A percentile compares a stretch with the other conserved stretches of the same genome.
Evolutionary conservation across 192 early-diverging fungal species (phyloP).

Genomic region (Physocladia obscura): DNA sequence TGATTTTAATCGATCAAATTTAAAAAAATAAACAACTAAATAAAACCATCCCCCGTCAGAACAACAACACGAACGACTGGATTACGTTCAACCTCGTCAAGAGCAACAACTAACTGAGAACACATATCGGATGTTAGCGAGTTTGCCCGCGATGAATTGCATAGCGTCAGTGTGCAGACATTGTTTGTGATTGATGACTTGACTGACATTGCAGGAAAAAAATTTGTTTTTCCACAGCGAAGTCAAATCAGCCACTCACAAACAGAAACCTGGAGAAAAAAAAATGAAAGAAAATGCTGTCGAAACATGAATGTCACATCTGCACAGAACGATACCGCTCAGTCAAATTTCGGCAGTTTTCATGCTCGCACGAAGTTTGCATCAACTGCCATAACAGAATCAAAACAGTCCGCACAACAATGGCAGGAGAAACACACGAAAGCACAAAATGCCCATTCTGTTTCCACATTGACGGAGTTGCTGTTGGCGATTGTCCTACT

Average conservation of each 20-base stretch:
- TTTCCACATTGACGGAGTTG: not conserved
- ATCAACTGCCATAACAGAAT: not conserved
- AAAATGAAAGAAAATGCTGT: no score
- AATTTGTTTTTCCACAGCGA: no score
- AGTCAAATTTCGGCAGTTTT: no score
- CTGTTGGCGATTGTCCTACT: conserved; percentile 4
- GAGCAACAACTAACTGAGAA: conserved; percentile 33
- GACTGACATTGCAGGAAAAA: not conserved
- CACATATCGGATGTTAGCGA: conserved; percentile 52
- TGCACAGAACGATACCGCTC: no score
- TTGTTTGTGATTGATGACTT: not conserved
- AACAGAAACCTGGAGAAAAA: no score
- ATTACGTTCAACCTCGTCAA: conserved; percentile 49
- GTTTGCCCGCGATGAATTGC: conserved; percentile 55
- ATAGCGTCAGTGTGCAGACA: conserved; percentile 31
- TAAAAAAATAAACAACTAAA: not conserved
- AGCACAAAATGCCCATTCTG: conserved; percentile 12
- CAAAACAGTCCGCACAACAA: not conserved
- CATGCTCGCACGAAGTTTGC: conserved; percentile 7
- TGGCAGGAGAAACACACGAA: not conserved
- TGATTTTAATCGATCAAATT: not conserved
- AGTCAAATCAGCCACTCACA: no score
- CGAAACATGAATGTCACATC: no score
- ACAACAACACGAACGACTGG: conserved; percentile 51
- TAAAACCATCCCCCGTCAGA: conserved; percentile 54